Evolutionary conservation across 805 yeast genomes (phyloP), one percentile per base, ranked within the genome.

Genomic region (Kuraishia piskuri): DNA sequence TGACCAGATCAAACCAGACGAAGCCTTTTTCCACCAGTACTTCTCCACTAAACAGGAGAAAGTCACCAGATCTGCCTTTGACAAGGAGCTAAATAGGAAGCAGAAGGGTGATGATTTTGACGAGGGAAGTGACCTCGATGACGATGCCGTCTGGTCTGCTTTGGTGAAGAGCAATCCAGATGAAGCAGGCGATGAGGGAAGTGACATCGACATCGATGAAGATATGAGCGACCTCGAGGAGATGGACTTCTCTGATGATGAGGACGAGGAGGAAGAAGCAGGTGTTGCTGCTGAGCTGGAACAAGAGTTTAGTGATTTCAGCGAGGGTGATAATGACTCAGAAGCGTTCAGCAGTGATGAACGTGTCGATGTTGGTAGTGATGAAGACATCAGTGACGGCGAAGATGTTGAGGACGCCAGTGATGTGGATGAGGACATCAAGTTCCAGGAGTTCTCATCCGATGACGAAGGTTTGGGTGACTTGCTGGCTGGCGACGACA

Each of bases 21-120:
- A 92, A 67, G 73, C 78, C 63, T 92, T 92, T 72, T 90, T 89
- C 78, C 82, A 84, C 67, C 90, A 89, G 66, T 91, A 89, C 72
- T 91, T 91, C 71, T 74, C 82, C 21, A 74, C 78, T 23, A 85
- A 85, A 64, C 79, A 79, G 59, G 78, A 67, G 65, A 74, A 59
- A 70, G 59, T 61, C 5, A 55, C 63, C 37, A 63, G 68, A 40
- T 68, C 72, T 31, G 55, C 54, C 59, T 69, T 53, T 70, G 81
- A 76, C 54, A 78, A 67, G 21, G 82, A 76, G 66, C 59, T 71
- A 53, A 69, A 70, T 50, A 67, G 62, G 17, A 67, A 78, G 61
- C 83, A 80, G 52, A 78, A 64, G 10, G 76, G 64, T 24, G 76
- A 67, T 31, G 72, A 63, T 2, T 68, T 60, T 20, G 71, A 65